Conservation (phyloP, 2,329 filamentous ascomycete species). For the Cladophialophora chaetospira region DNA sequence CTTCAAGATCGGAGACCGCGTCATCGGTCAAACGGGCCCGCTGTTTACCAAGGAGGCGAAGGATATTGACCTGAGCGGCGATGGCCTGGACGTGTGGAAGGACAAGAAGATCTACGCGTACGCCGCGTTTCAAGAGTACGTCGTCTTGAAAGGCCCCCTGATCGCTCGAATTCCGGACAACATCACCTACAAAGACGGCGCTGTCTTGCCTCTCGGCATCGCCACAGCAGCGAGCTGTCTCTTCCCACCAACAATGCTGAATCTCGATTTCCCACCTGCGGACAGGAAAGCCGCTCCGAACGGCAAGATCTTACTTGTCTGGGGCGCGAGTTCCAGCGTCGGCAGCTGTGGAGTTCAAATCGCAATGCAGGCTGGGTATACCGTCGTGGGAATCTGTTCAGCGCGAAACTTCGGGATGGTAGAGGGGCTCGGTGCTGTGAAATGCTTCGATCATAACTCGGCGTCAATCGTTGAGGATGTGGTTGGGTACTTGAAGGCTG, state of each 20-base stretch:
- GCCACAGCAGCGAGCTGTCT: conserved; percentile 40
- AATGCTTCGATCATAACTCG: conserved; percentile 49
- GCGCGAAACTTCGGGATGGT: conserved; percentile 36
- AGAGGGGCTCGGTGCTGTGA: conserved; percentile 35
- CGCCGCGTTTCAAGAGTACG: conserved; percentile 42
- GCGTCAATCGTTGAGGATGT: background rate
- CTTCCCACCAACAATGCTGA: conserved; percentile 34
- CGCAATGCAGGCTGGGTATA: conserved; percentile 42
- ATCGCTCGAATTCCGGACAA: conserved; percentile 37
- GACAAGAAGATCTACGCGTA: conserved; percentile 30
- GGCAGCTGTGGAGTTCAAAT: conserved; percentile 47
- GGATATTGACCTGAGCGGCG: background rate
- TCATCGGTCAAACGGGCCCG: conserved; percentile 39
- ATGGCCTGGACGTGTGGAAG: background rate
- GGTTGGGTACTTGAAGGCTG: background rate
- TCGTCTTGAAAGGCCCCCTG: conserved; percentile 29
- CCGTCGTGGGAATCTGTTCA: conserved; percentile 40
- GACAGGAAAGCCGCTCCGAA: conserved; percentile 4
- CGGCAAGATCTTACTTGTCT: conserved; percentile 37
- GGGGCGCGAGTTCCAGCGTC: conserved; percentile 48
- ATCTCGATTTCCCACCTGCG: conserved; percentile 30
- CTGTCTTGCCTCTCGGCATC: conserved; percentile 41
- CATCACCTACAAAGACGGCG: conserved; percentile 38
- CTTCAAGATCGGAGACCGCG: conserved; percentile 49
- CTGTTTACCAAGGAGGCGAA: background rate